Evolutionary conservation across 768 basidiomycete genomes (phyloP), one percentile per base, ranked within the genome.

Genomic region (Ramaria sp.): DNA sequence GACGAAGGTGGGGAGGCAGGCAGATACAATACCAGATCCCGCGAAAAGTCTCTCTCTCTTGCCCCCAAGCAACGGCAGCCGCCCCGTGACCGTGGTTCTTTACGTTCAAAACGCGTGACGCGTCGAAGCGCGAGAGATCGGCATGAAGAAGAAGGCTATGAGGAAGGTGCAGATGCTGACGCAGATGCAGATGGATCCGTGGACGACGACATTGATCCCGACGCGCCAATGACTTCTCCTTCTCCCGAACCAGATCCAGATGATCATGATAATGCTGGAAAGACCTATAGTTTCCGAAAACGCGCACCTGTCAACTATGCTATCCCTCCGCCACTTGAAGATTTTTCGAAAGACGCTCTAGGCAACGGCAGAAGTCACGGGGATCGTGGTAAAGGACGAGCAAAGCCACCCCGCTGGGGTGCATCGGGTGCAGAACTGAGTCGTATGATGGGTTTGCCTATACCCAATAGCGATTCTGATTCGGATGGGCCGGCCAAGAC

Each of bases 301-400:
- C 73, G 88, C 51, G 65, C 64, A 46, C 76, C 78, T 59, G 81
- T 91, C 62, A 89, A 91, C 65, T 91, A 91, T 57, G 83, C 84
- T 12, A 86, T 90, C 20, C 87, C 86, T 1, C 88, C 89, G 0
- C 85, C 88, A 0, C 71, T 91, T 15, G 89, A 91, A 51, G 87
- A 90, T 37, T 70, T 86, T 27, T 42, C 62, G 7, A 58, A 51
- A 6, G 64, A 60, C 7, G 7, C 60, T 33, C 58, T 57, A 17
- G 61, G 65, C 45, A 72, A 73, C 54, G 68, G 72, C 20, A 75
- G 70, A 51, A 69, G 63, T 45, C 68, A 62, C 31, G 63, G 62
- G 51, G 60, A 62, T 59, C 68, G 66, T 1, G 63, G 61, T 22
- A 71, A 69, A 27, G 72, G 72, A 46, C 63, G 69, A 43, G 73